Percentiles rank a stretch among this genome's conserved stretches.
These are phyloP conservation scores for Leptographium wingfieldii DNA, from an alignment of 2,329 filamentous ascomycete genomes.

Conservation along the genomic window DNA sequence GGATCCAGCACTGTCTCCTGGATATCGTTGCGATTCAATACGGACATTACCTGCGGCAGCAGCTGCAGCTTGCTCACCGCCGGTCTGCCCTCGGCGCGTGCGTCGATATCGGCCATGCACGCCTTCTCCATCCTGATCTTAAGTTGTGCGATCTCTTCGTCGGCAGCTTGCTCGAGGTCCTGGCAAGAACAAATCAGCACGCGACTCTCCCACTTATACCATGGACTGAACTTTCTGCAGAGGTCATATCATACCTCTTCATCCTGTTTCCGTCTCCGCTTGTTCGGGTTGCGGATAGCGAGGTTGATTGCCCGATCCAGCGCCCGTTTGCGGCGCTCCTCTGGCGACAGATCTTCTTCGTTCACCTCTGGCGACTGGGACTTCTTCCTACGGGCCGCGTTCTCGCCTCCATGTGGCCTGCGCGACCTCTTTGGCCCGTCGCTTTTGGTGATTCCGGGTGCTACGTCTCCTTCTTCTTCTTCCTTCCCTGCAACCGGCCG, in stretches of 20 bases:
- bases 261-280: constrained; percentile 67
- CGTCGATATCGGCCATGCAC: constrained; percentile 73
- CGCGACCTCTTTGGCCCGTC: constrained; percentile 14
- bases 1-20: constrained; percentile 80
- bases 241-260: constrained; percentile 56
- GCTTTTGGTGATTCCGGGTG: constrained; percentile 26
- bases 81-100: constrained; percentile 65
- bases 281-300: constrained; percentile 68
- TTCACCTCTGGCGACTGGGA: constrained; percentile 43
- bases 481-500: constrained; percentile 23
- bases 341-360: constrained; percentile 69
- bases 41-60: constrained; percentile 74
- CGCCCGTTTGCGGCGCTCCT: constrained; percentile 71
- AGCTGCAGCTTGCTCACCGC: constrained; percentile 90
- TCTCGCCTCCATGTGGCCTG: constrained; percentile 23
- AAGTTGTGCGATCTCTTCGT: constrained; percentile 78
- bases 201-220: neutral
- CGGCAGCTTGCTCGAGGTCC: constrained; percentile 83
- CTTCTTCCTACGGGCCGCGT: constrained; percentile 33
- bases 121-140: constrained; percentile 84
- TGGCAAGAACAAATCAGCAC: constrained; percentile 20
- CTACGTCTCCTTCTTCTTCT: constrained; percentile 33
- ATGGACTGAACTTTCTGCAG: neutral
- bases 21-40: constrained; percentile 82
- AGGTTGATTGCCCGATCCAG: constrained; percentile 82